Percentiles rank a stretch among this genome's conserved stretches.
Evolutionary conservation across 371 early-diverging fungal species (phyloP).

Genomic region (Mortierella sp.): DNA sequence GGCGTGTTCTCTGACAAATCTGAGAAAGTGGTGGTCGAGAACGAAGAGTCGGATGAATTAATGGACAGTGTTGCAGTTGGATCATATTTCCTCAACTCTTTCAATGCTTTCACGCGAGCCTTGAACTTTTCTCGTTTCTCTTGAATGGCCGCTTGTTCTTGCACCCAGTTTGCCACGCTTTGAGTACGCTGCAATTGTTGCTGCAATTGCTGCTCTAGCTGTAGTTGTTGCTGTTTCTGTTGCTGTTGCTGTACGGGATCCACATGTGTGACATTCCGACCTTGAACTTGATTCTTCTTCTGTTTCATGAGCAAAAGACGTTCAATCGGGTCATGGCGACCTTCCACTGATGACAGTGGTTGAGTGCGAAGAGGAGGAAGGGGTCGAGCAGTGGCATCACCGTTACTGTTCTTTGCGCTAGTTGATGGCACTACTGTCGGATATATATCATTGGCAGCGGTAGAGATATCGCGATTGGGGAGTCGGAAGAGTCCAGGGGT

Average conservation of each 20-base stretch:
- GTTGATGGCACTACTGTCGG: background rate
- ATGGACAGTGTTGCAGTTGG: constrained; percentile 12
- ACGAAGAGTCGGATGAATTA: constrained; percentile 14
- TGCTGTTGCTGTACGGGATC: background rate
- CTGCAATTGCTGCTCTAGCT: background rate
- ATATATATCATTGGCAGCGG: background rate
- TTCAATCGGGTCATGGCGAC: constrained; percentile 24
- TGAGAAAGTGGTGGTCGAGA: constrained; percentile 7
- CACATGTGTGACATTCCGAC: background rate
- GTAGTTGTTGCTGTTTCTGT: background rate
- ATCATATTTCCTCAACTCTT: constrained; percentile 20
- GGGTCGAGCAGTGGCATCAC: background rate
- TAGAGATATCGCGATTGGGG: constrained; percentile 31
- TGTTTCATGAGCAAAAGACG: constrained; percentile 4
- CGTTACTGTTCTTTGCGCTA: background rate
- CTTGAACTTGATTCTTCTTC: constrained; percentile 1
- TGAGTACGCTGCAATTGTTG: constrained; percentile 13
- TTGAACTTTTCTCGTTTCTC: constrained; percentile 19
- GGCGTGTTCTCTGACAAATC: constrained; percentile 4
- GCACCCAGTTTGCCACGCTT: constrained; percentile 33
- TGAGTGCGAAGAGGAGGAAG: background rate
- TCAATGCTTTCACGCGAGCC: constrained; percentile 8
- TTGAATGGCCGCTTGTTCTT: constrained; percentile 39
- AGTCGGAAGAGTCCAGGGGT: constrained; percentile 21
- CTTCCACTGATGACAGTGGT: background rate